A percentile compares a stretch with the other conserved stretches of the same genome.
Evolutionary conservation across 1,284 basidiomycete species (phyloP).

Genomic region (Cystobasidiaceae sp.): DNA sequence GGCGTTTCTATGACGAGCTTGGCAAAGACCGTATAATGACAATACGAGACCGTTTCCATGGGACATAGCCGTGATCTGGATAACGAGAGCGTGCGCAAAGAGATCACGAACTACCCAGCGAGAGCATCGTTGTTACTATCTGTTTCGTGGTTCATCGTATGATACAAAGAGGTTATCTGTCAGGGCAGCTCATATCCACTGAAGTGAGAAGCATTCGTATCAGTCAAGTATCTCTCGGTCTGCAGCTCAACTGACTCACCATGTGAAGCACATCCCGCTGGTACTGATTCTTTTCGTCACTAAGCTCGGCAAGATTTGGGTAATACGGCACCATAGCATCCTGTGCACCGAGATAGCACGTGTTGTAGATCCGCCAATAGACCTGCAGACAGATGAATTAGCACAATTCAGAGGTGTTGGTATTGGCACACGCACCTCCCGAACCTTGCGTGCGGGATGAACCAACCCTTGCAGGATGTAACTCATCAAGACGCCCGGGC

Average conservation of each 20-base stretch:
- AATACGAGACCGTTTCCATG: slow-evolving; percentile 1
- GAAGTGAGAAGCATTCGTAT: too few relatives aligned
- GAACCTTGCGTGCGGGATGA: slow-evolving; percentile 92
- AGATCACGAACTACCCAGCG: too few relatives aligned
- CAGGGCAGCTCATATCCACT: too few relatives aligned
- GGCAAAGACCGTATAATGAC: not conserved
- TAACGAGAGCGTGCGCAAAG: not conserved
- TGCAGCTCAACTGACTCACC: not conserved
- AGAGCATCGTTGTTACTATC: not conserved
- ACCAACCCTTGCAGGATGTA: slow-evolving; percentile 70
- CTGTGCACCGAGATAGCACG: slow-evolving; percentile 42
- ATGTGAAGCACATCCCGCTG: slow-evolving; percentile 32
- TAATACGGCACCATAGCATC: slow-evolving; percentile 40
- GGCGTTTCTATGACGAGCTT: not conserved
- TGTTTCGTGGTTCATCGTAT: not conserved
- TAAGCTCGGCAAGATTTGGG: slow-evolving; percentile 33
- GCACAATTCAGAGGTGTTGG: not conserved
- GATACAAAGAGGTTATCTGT: too few relatives aligned
- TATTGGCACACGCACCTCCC: slow-evolving; percentile 57
- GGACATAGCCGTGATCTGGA: not conserved
- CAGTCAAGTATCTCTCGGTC: too few relatives aligned
- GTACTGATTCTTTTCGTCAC: slow-evolving; percentile 41
- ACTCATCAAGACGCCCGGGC: slow-evolving; percentile 84
- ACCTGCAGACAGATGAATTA: not conserved
- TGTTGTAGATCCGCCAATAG: slow-evolving; percentile 80